phyloP scores from a whole-genome alignment of 2,329 filamentous ascomycete genomes.

The Aspergillus novofumigatus region DNA sequence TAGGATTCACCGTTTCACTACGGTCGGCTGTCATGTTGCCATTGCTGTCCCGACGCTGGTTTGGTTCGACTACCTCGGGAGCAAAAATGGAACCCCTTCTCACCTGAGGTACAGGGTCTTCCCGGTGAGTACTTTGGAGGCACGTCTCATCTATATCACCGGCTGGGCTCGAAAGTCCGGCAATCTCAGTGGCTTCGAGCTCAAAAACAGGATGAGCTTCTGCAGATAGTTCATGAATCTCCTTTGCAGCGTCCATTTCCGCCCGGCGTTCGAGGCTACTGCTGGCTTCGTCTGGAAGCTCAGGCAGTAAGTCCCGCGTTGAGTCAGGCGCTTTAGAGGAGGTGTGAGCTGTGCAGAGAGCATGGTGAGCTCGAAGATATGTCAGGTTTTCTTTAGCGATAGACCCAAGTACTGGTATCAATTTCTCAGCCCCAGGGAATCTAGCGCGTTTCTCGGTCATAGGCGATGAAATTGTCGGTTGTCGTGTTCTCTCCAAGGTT shows the following conservation, averaged over 20 bases:
- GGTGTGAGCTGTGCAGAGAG: constrained; percentile 48
- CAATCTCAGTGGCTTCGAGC: constrained; percentile 33
- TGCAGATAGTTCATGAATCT: constrained; percentile 35
- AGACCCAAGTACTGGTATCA: constrained; percentile 49
- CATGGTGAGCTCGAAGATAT: constrained; percentile 54
- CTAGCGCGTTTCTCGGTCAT: constrained; percentile 12
- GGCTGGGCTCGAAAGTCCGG: constrained; percentile 1
- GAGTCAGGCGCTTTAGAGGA: constrained; percentile 28
- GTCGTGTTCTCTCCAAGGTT: constrained; percentile 18
- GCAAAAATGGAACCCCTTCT: constrained; percentile 44
- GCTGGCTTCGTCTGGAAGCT: constrained; percentile 27
- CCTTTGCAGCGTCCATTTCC: constrained; percentile 27
- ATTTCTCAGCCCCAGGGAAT: constrained; percentile 51
- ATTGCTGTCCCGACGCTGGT: constrained; percentile 12
- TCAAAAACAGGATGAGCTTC: constrained; percentile 33
- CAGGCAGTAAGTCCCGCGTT: constrained; percentile 25
- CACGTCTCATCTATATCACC: background rate
- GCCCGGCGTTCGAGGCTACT: constrained; percentile 23
- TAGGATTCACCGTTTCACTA: constrained; percentile 2
- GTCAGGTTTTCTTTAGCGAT: constrained; percentile 46
- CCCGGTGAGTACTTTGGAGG: constrained; percentile 12
- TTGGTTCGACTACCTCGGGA: constrained; percentile 41
- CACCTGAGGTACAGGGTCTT: constrained; percentile 29
- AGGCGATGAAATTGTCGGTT: constrained; percentile 2
- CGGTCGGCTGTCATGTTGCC: background rate